Conservation (phyloP, 305 asterid species). For the Fraxinus baroniana region DNA sequence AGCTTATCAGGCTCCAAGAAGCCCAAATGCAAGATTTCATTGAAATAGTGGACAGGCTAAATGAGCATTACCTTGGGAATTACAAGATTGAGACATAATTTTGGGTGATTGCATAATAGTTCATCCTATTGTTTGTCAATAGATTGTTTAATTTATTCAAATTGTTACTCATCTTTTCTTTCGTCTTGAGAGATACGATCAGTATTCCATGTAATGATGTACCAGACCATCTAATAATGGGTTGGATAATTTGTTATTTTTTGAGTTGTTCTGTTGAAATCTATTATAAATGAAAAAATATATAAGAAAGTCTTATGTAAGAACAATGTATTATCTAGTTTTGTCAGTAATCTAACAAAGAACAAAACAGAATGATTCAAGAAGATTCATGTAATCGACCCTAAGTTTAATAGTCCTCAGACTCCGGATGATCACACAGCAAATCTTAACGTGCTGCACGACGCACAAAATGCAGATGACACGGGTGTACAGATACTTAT, state of each 20-base stretch:
- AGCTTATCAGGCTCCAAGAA: slow-evolving; percentile 47
- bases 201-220: background rate
- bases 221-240: background rate
- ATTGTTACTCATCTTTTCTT: background rate
- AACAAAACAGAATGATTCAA: background rate
- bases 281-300: background rate
- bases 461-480: background rate
- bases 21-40: slow-evolving; percentile 56
- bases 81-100: slow-evolving; percentile 42
- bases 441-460: background rate
- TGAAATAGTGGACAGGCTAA: slow-evolving; percentile 33
- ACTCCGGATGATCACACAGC: background rate
- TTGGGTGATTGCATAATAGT: slow-evolving; percentile 32
- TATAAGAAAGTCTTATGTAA: background rate
- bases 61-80: slow-evolving; percentile 61
- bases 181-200: background rate
- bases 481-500: background rate
- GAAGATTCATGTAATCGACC: background rate
- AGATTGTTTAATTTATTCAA: slow-evolving; percentile 14
- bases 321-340: background rate
- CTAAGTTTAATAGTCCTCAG: background rate
- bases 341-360: background rate
- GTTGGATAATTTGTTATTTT: background rate
- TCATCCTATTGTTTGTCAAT: slow-evolving; percentile 22
- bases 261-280: background rate